Percentiles rank a stretch among this genome's conserved stretches.
Conservation (phyloP, 202 grass and related monocot genomes). For the Digitaria exilis region DNA sequence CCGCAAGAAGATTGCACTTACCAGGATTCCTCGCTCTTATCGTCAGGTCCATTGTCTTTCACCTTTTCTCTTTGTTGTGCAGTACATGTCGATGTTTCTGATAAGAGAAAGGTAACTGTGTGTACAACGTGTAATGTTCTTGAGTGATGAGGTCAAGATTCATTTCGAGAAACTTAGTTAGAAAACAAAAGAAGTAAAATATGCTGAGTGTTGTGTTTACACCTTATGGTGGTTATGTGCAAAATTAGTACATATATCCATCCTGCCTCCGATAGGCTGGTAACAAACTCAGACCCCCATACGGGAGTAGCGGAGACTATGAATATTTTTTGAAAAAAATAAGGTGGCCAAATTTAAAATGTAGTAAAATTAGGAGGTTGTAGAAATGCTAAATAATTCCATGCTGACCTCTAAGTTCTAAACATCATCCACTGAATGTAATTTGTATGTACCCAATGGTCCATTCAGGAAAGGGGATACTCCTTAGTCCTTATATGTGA, state of each 20-base stretch:
- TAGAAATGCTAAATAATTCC: neutral
- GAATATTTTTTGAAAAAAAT: neutral
- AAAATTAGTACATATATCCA: neutral
- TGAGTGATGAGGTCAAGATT: slow-evolving; percentile 1
- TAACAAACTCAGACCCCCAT: neutral
- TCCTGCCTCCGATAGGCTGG: neutral
- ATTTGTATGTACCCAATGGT: neutral
- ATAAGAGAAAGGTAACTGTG: neutral
- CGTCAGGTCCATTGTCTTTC: slow-evolving; percentile 63
- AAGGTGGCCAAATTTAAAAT: neutral
- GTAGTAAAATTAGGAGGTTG: neutral
- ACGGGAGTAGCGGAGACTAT: neutral
- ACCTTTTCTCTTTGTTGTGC: slow-evolving; percentile 8
- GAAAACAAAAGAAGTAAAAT: slow-evolving; percentile 1
- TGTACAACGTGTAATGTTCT: neutral
- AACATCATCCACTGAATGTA: neutral
- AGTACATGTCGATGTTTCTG: neutral
- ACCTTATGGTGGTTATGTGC: neutral
- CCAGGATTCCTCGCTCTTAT: slow-evolving; percentile 72
- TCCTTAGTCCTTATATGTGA: neutral
- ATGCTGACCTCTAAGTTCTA: neutral
- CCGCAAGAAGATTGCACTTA: slow-evolving; percentile 89
- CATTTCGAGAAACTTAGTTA: slow-evolving; percentile 1
- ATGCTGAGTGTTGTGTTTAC: neutral
- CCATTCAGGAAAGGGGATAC: neutral